Conservation (phyloP, 2,329 filamentous ascomycete genomes). For the Cytospora leucostoma region DNA sequence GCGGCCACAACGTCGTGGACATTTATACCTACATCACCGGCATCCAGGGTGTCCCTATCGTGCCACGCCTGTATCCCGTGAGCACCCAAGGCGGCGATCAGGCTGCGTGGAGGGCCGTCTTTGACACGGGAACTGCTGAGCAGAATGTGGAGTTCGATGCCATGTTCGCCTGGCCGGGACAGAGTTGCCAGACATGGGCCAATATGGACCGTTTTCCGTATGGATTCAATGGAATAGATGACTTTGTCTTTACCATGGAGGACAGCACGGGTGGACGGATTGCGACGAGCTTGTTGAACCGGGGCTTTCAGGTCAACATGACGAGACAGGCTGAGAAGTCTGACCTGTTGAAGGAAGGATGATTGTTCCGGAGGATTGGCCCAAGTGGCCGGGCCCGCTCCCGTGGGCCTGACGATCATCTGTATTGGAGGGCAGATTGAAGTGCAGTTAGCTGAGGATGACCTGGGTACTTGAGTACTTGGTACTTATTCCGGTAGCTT, state of each 20-base stretch:
- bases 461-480: too few species aligned
- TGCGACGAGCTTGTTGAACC: conserved; percentile 2
- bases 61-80: conserved; percentile 15
- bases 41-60: background rate
- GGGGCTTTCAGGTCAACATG: conserved; percentile 13
- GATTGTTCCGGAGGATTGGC: too few species aligned
- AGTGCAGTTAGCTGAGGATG: too few species aligned
- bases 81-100: background rate
- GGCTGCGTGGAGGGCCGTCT: conserved; percentile 19
- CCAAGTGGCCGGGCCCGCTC: too few species aligned
- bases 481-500: too few species aligned
- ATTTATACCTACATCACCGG: conserved; percentile 33
- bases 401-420: background rate
- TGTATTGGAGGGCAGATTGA: too few species aligned
- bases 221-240: conserved; percentile 13
- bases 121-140: conserved; percentile 8
- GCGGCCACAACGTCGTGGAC: conserved; percentile 43
- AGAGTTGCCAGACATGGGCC: conserved; percentile 23
- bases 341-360: background rate
- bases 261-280: background rate
- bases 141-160: conserved; percentile 12
- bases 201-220: conserved; percentile 18
- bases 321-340: background rate
- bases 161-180: conserved; percentile 16
- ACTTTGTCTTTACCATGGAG: conserved; percentile 13